Conservation (phyloP, 495 filamentous ascomycete species). For the Aspergillus ellipticus region DNA sequence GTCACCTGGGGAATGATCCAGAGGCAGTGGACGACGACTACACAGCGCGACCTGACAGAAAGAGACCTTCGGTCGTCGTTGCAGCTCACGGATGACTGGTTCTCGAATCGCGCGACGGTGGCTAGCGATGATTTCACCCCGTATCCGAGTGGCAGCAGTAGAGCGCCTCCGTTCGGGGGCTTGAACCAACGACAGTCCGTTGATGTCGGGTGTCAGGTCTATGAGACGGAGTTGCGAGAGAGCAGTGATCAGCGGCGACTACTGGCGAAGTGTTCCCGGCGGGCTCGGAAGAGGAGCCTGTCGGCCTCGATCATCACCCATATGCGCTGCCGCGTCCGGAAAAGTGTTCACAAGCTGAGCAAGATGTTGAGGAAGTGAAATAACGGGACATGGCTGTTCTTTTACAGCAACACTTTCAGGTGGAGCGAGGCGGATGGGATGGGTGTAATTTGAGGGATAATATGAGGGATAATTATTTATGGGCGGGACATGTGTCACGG, state of each 20-base stretch:
- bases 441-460: background rate
- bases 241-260: background rate
- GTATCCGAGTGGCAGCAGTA: background rate
- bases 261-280: background rate
- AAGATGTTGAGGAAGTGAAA: conserved; percentile 11
- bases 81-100: background rate
- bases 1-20: background rate
- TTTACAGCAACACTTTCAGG: background rate
- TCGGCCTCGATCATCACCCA: conserved; percentile 4
- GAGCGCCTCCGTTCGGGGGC: too few relatives aligned
- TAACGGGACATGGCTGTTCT: too few relatives aligned
- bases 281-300: conserved; percentile 3
- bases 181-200: background rate
- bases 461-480: too few relatives aligned
- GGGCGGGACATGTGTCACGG: background rate
- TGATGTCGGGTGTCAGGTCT: background rate
- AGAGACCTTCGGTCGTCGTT: background rate
- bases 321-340: conserved; percentile 6
- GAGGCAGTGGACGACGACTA: background rate
- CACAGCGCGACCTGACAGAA: background rate
- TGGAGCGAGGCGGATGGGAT: background rate
- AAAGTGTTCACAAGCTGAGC: conserved; percentile 9
- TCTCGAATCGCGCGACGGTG: background rate
- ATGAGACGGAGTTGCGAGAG: background rate
- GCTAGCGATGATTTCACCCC: background rate